Evolutionary conservation across 805 yeast species (phyloP).

Genomic region (Metschnikowia bowlesiae): DNA sequence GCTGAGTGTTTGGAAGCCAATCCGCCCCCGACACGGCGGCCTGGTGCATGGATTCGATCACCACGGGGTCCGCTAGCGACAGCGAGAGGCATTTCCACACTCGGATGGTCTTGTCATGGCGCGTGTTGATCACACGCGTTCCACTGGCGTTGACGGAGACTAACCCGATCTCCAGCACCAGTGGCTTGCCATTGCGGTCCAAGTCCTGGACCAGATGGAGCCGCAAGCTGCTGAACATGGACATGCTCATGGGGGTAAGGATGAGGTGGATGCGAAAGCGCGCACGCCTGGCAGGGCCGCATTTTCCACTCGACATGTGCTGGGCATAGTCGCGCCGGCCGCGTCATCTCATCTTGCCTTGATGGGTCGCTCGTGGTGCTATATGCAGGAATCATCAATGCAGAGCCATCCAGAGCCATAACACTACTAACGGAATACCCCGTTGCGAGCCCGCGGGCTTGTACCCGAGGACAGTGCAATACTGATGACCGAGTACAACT

Average conservation of each 20-base stretch:
- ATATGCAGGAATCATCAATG: no score
- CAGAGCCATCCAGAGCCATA: no score
- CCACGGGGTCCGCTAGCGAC: conserved; percentile 32
- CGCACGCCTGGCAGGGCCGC: neutral
- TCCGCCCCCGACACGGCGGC: conserved; percentile 37
- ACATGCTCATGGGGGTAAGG: conserved; percentile 3
- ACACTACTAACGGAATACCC: no score
- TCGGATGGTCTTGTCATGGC: conserved; percentile 41
- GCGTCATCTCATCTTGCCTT: no score
- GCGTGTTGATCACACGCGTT: conserved; percentile 36
- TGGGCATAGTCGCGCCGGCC: no score
- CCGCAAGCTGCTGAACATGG: conserved; percentile 6
- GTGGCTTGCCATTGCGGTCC: conserved; percentile 12
- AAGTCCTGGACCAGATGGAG: conserved; percentile 8
- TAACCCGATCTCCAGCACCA: conserved; percentile 30
- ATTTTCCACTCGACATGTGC: neutral
- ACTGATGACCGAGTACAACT: no score
- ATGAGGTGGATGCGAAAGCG: neutral
- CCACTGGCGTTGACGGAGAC: conserved; percentile 41
- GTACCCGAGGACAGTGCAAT: no score
- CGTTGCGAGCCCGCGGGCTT: no score
- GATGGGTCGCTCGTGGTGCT: no score
- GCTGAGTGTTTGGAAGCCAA: conserved; percentile 49
- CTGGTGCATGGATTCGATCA: conserved; percentile 39
- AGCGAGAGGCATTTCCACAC: conserved; percentile 33